These are phyloP conservation scores for Leptodermis oblonga DNA, from an alignment of 257 asterid genomes.

Conservation along the genomic window DNA sequence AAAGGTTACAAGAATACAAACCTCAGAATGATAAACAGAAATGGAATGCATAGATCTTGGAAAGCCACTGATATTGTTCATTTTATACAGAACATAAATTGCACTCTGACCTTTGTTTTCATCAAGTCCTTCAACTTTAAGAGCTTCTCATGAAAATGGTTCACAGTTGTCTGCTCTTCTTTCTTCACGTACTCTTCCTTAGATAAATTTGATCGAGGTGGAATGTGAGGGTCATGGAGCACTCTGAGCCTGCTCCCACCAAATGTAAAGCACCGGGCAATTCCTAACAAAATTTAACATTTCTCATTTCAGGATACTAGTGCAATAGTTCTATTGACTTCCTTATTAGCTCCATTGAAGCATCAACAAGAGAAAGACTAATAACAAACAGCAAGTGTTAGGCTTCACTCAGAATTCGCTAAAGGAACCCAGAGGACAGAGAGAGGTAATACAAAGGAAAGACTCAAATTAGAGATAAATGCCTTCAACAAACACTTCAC, in stretches of 20 bases:
- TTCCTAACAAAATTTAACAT: constrained; percentile 41
- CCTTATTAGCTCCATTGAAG: neutral
- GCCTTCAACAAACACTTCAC: neutral
- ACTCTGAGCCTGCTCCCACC: constrained; percentile 81
- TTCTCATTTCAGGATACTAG: neutral
- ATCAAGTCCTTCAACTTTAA: constrained; percentile 79
- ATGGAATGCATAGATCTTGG: neutral
- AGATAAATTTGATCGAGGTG: constrained; percentile 72
- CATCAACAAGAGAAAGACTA: neutral
- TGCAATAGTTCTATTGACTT: neutral
- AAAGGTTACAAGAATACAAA: neutral
- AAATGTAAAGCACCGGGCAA: constrained; percentile 91
- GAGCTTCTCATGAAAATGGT: constrained; percentile 98
- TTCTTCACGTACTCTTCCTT: constrained; percentile 83
- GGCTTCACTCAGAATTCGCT: neutral
- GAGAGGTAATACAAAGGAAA: neutral
- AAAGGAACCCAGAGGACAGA: neutral
- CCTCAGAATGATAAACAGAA: neutral
- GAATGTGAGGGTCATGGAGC: constrained; percentile 70
- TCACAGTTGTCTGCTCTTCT: constrained; percentile 83
- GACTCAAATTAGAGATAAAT: neutral
- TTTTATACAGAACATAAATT: neutral
- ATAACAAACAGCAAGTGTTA: neutral
- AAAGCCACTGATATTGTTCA: neutral
- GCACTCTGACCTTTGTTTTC: constrained; percentile 65